Percentiles rank a stretch among this genome's conserved stretches.
Evolutionary conservation across 192 early-diverging fungal species (phyloP).

Genomic region (Coemansia sp.): DNA sequence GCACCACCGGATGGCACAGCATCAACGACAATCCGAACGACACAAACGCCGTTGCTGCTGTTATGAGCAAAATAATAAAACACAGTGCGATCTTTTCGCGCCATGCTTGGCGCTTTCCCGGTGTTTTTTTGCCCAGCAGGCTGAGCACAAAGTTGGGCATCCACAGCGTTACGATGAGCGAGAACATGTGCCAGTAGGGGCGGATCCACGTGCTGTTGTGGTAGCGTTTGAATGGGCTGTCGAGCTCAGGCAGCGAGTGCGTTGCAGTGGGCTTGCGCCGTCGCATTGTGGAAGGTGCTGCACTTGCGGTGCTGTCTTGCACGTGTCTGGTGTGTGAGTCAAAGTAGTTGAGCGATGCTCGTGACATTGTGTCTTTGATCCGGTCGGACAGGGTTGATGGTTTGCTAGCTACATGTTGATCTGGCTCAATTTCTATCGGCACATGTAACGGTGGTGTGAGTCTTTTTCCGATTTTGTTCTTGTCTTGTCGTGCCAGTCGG

Average conservation of each 20-base stretch:
- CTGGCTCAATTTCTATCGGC: conserved; percentile 13
- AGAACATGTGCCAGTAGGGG: conserved; percentile 64
- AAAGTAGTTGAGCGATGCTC: conserved; percentile 46
- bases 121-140: conserved; percentile 56
- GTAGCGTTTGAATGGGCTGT: conserved; percentile 27
- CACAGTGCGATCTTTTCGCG: conserved; percentile 80
- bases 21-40: conserved; percentile 33
- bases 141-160: conserved; percentile 60
- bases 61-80: conserved; percentile 67
- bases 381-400: conserved; percentile 16
- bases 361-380: conserved; percentile 40
- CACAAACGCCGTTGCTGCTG: conserved; percentile 27
- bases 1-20: conserved; percentile 42
- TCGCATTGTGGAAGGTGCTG: background rate
- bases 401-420: background rate
- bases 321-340: conserved; percentile 20
- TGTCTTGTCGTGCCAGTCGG: conserved; percentile 5
- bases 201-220: conserved; percentile 36
- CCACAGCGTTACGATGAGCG: conserved; percentile 68
- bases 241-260: background rate
- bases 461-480: background rate
- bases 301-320: background rate
- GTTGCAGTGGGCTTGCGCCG: background rate
- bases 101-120: conserved; percentile 74
- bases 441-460: conserved; percentile 17